Base-by-base conservation (phyloP, 129 eudicot species). In the Mikania micrantha region DNA sequence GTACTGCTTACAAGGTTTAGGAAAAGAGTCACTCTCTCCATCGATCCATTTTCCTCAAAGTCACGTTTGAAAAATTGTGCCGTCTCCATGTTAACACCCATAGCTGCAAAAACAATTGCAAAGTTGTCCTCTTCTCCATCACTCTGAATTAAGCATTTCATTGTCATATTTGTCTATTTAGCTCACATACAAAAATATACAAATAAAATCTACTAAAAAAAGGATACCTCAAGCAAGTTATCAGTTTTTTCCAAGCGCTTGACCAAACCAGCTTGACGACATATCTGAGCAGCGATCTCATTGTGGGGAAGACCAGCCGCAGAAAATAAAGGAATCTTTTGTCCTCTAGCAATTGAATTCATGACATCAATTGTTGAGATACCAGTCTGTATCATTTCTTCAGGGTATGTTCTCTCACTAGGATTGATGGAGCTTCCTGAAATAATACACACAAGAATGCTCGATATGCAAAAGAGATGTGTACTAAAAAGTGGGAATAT, bases 301-400 rank as follows among this genome's bases (percentile, higher is more conserved):
- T 93, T 93, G 78, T 93, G 99, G 40, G 99, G 99, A 72, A 93
- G 95, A 82, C 99, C 99, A 81, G 99, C 99, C 66, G 99, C 99
- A 76, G 99, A 93, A 73, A 93, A 93, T 57, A 93, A 83, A 58
- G 99, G 99, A 79, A 93, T 93, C 78, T 93, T 93, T 77, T 93
- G 99, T 61, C 99, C 99, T 78, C 99, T 85, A 59, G 99, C 99
- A 81, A 93, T 89, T 49, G 99, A 93, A 67, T 93, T 93, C 99
- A 93, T 93, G 68, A 93, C 99, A 80, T 93, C 99, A 73, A 93
- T 89, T 7, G 99, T 93, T 21, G 99, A 88, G 58, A 93, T 93
- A 56, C 99, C 99, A 36, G 99, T 93, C 75, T 93, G 99, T 35
- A 93, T 93, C 99, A 93, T 93, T 78, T 93, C 99, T 80, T 93